Conservation (phyloP, 306 rosid genomes). For the Pyrus betulifolia region DNA sequence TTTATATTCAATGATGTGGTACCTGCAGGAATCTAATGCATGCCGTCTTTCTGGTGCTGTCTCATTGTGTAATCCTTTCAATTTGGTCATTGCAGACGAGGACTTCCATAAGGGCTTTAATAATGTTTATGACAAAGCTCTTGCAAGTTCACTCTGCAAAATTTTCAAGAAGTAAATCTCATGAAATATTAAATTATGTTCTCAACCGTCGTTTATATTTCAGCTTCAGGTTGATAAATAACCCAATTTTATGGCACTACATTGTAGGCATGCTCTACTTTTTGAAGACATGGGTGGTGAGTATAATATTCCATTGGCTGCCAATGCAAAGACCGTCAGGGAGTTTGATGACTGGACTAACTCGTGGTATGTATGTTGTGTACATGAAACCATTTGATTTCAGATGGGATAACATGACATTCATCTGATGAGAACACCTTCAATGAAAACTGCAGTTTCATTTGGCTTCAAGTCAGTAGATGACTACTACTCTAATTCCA, state of each 20-base stretch:
- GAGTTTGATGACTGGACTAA: conserved; percentile 82
- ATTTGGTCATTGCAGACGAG: conserved; percentile 81
- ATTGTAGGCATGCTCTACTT: conserved; percentile 67
- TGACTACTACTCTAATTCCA: conserved; percentile 69
- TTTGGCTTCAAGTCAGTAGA: conserved; percentile 95
- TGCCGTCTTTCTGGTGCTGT: conserved; percentile 92
- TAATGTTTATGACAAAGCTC: conserved; percentile 72
- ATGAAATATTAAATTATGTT: conserved; percentile 2
- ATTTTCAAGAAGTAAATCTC: conserved; percentile 66
- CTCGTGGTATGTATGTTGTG: conserved; percentile 59
- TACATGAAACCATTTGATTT: background rate
- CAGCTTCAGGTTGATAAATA: conserved; percentile 4
- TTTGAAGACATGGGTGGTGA: conserved; percentile 74
- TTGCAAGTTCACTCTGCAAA: conserved; percentile 50
- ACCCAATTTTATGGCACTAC: background rate
- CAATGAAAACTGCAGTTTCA: conserved; percentile 57
- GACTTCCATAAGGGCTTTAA: conserved; percentile 88
- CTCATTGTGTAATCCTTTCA: conserved; percentile 91
- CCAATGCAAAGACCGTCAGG: conserved; percentile 70
- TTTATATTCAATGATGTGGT: conserved; percentile 13
- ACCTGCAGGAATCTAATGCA: conserved; percentile 53
- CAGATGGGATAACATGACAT: background rate
- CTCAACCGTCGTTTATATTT: background rate
- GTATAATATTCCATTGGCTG: conserved; percentile 59
- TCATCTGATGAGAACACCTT: conserved; percentile 12